Conservation (phyloP, 2,329 filamentous ascomycete species). For the Claviceps sp. region DNA sequence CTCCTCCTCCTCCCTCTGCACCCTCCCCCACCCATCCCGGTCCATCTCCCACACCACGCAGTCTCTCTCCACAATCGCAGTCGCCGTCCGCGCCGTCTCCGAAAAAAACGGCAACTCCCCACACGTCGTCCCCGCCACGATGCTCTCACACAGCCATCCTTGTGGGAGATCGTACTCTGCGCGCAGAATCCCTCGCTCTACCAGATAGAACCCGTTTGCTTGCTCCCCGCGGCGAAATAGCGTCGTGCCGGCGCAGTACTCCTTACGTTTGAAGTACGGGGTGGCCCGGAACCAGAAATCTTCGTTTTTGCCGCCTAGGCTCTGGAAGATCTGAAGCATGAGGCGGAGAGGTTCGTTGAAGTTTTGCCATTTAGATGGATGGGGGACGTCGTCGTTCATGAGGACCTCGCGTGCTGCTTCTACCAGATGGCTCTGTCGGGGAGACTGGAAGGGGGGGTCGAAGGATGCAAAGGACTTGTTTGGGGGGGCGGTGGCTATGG, state of each 20-base stretch:
- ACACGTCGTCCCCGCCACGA: slow-evolving; percentile 87
- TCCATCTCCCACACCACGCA: slow-evolving; percentile 76
- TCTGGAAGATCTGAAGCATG: slow-evolving; percentile 90
- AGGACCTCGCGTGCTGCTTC: slow-evolving; percentile 67
- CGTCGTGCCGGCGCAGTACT: slow-evolving; percentile 54
- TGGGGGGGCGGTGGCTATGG: slow-evolving; percentile 8
- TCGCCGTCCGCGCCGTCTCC: slow-evolving; percentile 76
- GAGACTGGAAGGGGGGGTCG: slow-evolving; percentile 53
- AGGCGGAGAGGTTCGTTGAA: slow-evolving; percentile 85
- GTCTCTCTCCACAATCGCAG: slow-evolving; percentile 69
- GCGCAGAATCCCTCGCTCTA: slow-evolving; percentile 79
- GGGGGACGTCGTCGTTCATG: slow-evolving; percentile 46
- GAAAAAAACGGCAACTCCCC: slow-evolving; percentile 95
- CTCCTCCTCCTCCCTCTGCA: slow-evolving; percentile 61
- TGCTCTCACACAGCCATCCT: slow-evolving; percentile 78
- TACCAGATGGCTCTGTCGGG: slow-evolving; percentile 63
- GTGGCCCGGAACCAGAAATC: slow-evolving; percentile 87
- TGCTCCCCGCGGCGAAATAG: slow-evolving; percentile 67
- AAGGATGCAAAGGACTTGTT: slow-evolving; percentile 21
- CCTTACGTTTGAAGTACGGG: slow-evolving; percentile 59
- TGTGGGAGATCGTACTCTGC: slow-evolving; percentile 88
- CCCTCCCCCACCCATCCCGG: slow-evolving; percentile 51
- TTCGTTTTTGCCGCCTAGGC: slow-evolving; percentile 71
- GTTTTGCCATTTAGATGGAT: slow-evolving; percentile 60
- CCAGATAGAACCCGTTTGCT: slow-evolving; percentile 75